These are phyloP conservation scores for Termitomyces sp. DNA, from an alignment of 768 basidiomycete species.

Conservation along the genomic window DNA sequence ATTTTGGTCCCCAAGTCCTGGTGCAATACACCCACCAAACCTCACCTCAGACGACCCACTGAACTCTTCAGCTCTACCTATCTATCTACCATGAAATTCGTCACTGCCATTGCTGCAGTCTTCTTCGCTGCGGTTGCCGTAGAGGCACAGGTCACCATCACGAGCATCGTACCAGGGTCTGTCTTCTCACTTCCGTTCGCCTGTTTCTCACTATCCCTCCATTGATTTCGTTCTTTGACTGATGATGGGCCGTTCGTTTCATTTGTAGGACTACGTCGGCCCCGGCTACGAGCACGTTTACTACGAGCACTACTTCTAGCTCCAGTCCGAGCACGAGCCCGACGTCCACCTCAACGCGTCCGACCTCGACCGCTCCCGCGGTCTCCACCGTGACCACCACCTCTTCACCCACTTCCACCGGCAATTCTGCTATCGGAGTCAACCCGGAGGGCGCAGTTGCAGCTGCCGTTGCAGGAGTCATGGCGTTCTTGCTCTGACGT, in stretches of 20 bases:
- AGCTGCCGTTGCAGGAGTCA: slow-evolving; percentile 13
- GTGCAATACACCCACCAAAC: slow-evolving; percentile 1
- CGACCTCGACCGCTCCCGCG: neutral
- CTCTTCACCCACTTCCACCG: neutral
- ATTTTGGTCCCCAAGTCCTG: neutral
- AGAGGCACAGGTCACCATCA: slow-evolving; percentile 10
- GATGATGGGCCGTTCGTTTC: neutral
- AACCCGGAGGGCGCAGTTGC: slow-evolving; percentile 11
- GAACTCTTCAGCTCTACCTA: neutral
- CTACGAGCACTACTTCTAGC: neutral
- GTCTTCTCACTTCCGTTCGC: neutral
- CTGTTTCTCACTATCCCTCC: neutral
- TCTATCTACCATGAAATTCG: neutral
- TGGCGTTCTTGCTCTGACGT: slow-evolving; percentile 9
- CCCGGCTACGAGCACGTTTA: neutral
- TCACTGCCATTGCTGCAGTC: slow-evolving; percentile 1
- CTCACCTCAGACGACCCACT: neutral
- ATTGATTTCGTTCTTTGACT: neutral
- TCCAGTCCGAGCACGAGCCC: neutral
- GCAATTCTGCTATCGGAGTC: slow-evolving; percentile 6
- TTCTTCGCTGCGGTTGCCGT: slow-evolving; percentile 4
- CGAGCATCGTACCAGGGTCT: slow-evolving; percentile 9
- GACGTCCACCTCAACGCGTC: neutral
- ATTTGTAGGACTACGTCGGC: neutral
- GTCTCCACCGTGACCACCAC: neutral